These are phyloP conservation scores for Astrephomene gubernaculifera DNA, from an alignment of 139 green algal species.

Conservation along the genomic window DNA sequence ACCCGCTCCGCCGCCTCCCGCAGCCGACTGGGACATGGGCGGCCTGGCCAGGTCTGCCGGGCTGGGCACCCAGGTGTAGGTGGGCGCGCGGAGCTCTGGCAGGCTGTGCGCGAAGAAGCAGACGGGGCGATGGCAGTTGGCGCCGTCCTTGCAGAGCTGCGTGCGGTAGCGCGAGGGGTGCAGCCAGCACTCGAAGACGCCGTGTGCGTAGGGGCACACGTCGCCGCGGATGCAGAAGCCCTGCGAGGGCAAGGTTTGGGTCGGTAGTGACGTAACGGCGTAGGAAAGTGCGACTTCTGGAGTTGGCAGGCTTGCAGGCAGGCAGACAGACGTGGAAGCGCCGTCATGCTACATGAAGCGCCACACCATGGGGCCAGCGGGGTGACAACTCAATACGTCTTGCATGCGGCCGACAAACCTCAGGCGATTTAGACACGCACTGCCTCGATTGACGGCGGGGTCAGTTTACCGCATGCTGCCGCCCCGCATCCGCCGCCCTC, in stretches of 20 bases:
- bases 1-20: neutral
- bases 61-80: slow-evolving; percentile 64
- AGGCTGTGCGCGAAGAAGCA: slow-evolving; percentile 92
- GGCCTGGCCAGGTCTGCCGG: slow-evolving; percentile 48
- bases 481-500: no score
- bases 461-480: no score
- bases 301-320: no score
- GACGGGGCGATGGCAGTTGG: slow-evolving; percentile 76
- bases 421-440: no score
- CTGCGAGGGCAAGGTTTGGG: slow-evolving; percentile 7
- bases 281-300: no score
- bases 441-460: no score
- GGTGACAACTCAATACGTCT: no score
- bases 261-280: neutral
- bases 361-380: no score
- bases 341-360: no score
- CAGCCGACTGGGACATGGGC: neutral
- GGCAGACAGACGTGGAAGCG: no score
- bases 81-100: slow-evolving; percentile 76
- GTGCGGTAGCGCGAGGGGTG: slow-evolving; percentile 90
- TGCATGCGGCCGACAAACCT: no score
- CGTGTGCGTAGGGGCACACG: slow-evolving; percentile 87
- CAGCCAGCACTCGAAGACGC: slow-evolving; percentile 94
- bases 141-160: slow-evolving; percentile 89
- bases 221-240: slow-evolving; percentile 82